These are phyloP conservation scores for Penicillium sp. DNA, from an alignment of 2,329 filamentous ascomycete genomes.

Conservation along the genomic window DNA sequence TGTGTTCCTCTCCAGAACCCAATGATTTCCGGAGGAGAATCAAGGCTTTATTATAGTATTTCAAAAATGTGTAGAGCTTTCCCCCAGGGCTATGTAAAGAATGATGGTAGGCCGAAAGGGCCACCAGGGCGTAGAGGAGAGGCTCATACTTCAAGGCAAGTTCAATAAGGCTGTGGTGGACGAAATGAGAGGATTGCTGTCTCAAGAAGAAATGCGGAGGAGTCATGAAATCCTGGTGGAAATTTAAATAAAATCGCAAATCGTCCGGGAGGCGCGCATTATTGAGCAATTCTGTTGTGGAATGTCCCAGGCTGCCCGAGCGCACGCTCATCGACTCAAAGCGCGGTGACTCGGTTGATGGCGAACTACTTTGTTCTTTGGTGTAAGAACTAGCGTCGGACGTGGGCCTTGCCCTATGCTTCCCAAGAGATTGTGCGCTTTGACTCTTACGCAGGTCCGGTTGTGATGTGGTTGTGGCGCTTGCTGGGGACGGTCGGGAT, in stretches of 20 bases:
- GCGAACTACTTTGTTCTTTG: slow-evolving; percentile 52
- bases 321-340: slow-evolving; percentile 38
- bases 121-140: slow-evolving; percentile 80
- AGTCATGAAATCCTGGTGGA: slow-evolving; percentile 74
- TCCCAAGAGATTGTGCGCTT: slow-evolving; percentile 33
- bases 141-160: slow-evolving; percentile 76
- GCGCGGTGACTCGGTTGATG: slow-evolving; percentile 51
- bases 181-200: slow-evolving; percentile 69
- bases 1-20: slow-evolving; percentile 68
- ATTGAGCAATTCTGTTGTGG: slow-evolving; percentile 29
- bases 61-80: slow-evolving; percentile 76
- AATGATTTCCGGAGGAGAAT: slow-evolving; percentile 71
- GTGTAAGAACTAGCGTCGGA: slow-evolving; percentile 40
- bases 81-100: slow-evolving; percentile 69
- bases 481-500: slow-evolving; percentile 25
- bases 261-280: slow-evolving; percentile 55
- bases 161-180: slow-evolving; percentile 68
- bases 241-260: slow-evolving; percentile 74
- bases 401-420: slow-evolving; percentile 29
- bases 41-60: slow-evolving; percentile 88
- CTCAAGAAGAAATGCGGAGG: slow-evolving; percentile 81
- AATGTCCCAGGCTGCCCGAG: slow-evolving; percentile 33
- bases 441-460: slow-evolving; percentile 28
- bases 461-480: slow-evolving; percentile 21
- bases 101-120: slow-evolving; percentile 84